Evolutionary conservation across 2,329 filamentous ascomycete species (phyloP).

Genomic region (Pestalotiopsis sp.): DNA sequence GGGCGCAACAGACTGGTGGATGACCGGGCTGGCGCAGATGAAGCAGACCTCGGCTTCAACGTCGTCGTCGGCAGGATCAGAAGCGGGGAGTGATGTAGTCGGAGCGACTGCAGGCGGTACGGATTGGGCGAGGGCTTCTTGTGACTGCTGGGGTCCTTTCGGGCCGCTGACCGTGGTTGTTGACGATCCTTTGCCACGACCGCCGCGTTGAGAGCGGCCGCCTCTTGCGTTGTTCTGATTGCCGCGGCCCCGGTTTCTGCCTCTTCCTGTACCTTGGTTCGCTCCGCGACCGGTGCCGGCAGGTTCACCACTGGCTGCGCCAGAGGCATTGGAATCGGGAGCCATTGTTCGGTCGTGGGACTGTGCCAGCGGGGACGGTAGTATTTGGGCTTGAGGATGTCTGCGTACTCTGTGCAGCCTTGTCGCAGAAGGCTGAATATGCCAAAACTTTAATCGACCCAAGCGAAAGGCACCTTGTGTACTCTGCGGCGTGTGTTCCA

Average conservation of each 20-base stretch:
- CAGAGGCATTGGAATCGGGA: background rate
- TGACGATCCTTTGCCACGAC: constrained; percentile 38
- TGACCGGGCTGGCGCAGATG: constrained; percentile 90
- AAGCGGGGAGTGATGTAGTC: constrained; percentile 23
- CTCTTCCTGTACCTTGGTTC: constrained; percentile 37
- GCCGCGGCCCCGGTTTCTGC: constrained; percentile 42
- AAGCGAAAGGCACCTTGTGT: background rate
- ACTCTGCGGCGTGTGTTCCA: background rate
- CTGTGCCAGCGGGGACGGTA: background rate
- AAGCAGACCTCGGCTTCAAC: constrained; percentile 87
- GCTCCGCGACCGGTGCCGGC: constrained; percentile 31
- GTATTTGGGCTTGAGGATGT: background rate
- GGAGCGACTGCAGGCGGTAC: background rate
- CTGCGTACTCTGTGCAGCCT: background rate
- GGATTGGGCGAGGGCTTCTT: background rate
- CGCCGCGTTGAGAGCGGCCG: constrained; percentile 35
- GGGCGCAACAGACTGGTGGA: constrained; percentile 85
- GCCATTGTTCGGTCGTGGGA: background rate
- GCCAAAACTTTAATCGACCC: background rate
- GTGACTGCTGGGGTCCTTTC: constrained; percentile 27
- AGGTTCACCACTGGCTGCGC: constrained; percentile 10
- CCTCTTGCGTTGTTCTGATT: constrained; percentile 41
- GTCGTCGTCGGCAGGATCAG: constrained; percentile 51
- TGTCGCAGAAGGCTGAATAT: background rate
- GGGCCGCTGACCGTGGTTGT: constrained; percentile 33